phyloP scores from a whole-genome alignment of 2,329 filamentous ascomycete species.

The Monosporascus sp. region DNA sequence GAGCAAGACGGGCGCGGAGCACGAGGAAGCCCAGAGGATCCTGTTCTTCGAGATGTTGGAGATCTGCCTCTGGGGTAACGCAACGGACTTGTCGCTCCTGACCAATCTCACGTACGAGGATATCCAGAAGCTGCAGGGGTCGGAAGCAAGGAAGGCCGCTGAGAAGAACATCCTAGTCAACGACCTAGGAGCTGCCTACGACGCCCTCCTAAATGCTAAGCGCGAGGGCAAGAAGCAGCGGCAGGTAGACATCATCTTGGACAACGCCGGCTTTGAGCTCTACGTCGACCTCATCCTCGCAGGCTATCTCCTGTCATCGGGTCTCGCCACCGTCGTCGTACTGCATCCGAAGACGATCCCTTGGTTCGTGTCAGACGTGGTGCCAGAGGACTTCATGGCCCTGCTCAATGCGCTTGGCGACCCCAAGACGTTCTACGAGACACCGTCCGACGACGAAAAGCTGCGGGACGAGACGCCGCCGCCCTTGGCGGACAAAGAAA shows the following conservation, averaged over 20 bases:
- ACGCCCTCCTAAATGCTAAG: slow-evolving; percentile 60
- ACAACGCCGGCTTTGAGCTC: slow-evolving; percentile 96
- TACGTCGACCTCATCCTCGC: slow-evolving; percentile 92
- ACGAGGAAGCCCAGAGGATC: slow-evolving; percentile 65
- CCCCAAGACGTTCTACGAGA: slow-evolving; percentile 74
- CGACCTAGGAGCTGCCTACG: slow-evolving; percentile 70
- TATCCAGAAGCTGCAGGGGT: slow-evolving; percentile 92
- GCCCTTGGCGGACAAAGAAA: slow-evolving; percentile 63
- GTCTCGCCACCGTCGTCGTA: slow-evolving; percentile 79
- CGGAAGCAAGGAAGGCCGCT: slow-evolving; percentile 75
- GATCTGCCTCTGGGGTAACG: slow-evolving; percentile 96
- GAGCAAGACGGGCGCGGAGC: slow-evolving; percentile 40
- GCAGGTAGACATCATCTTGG: slow-evolving; percentile 87
- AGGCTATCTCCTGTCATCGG: slow-evolving; percentile 79
- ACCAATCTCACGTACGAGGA: slow-evolving; percentile 91
- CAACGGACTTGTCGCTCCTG: slow-evolving; percentile 86
- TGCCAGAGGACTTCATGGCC: slow-evolving; percentile 79
- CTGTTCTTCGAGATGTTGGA: slow-evolving; percentile 92
- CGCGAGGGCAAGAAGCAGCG: slow-evolving; percentile 60
- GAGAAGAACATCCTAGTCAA: slow-evolving; percentile 93
- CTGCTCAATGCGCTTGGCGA: slow-evolving; percentile 74
- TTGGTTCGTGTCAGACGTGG: slow-evolving; percentile 96
- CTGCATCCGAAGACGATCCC: slow-evolving; percentile 92
- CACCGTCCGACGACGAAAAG: slow-evolving; percentile 62
- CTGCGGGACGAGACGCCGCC: slow-evolving; percentile 51